Evolutionary conservation across 345 rosid species (phyloP).

Genomic region (Acer yangbiense): DNA sequence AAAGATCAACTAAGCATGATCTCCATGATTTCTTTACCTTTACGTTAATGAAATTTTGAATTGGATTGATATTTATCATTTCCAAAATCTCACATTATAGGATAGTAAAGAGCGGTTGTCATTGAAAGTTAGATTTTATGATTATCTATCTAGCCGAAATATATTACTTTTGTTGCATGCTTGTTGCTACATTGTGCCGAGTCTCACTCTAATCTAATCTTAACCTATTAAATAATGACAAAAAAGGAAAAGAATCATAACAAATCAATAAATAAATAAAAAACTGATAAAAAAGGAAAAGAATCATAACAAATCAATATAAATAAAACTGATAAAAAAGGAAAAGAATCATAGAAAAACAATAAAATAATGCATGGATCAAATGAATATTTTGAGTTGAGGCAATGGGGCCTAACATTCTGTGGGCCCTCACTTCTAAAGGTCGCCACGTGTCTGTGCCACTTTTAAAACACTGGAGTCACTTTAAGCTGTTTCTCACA

Average conservation of each 20-base stretch:
- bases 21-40: too few species aligned
- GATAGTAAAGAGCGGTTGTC: background rate
- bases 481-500: background rate
- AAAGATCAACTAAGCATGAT: too few species aligned
- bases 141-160: background rate
- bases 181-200: background rate
- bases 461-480: background rate
- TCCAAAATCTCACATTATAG: too few species aligned
- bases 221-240: background rate
- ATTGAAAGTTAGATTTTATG: background rate
- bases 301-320: too few species aligned
- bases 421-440: conserved; percentile 1
- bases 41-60: too few species aligned
- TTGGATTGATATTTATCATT: too few species aligned
- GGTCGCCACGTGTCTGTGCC: conserved; percentile 11
- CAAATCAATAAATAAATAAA: too few species aligned
- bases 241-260: background rate
- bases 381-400: conserved; percentile 9
- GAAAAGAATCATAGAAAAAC: too few species aligned
- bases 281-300: too few species aligned
- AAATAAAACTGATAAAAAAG: too few species aligned
- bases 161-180: background rate
- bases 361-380: background rate
- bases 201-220: background rate
- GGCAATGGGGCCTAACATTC: background rate